Base-by-base conservation (phyloP, 1,284 basidiomycete species). In the Puccinia horiana region DNA sequence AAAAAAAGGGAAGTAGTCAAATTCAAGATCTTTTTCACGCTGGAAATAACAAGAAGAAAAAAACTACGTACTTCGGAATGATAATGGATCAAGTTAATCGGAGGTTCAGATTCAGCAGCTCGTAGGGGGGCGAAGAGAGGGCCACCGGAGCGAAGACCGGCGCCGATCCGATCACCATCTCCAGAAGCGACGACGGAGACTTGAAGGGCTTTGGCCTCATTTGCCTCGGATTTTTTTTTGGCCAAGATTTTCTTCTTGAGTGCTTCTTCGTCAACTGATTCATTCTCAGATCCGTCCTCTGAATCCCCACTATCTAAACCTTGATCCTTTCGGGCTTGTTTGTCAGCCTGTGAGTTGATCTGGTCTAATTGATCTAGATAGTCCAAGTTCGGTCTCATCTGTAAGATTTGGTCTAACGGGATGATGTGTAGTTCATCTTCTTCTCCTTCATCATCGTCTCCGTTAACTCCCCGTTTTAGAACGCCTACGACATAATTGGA, bases 401-500 rank as follows among this genome's bases (percentile, higher is more conserved):
- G 86, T 82, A 85, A 84, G 5, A 85, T 86, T 63, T 84, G 84
- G 20, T 84, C 85, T 54, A 86, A 82, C 20, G 86, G 86, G 54
- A 84, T 84, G 11, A 86, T 79, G 79, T 86, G 85, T 18, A 86
- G 82, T 11, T 85, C 84, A 82, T 85, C 86, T 84, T 29, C 61
- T 52, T 70, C 67, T 29, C 26, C 49, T 35, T n/a, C 23, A 8
- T 72, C 42, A 0, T 18, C 70, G 84, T 72, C 26, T 85, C 85
- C 35, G 0, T 14, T 58, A 84, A 58, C 26, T 85, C 85, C 84
- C 65, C 85, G 84, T 76, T 84, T 85, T 70, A 85, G 76, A 42
- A 86, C 84, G 2, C 84, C 85, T 26, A 86, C 83, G 47, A 84
- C 82, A 80, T 86, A 86, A 76, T 84, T 85, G n/a, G 85, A 85